Conservation (phyloP, 306 rosid species). For the Trifolium dubium region DNA sequence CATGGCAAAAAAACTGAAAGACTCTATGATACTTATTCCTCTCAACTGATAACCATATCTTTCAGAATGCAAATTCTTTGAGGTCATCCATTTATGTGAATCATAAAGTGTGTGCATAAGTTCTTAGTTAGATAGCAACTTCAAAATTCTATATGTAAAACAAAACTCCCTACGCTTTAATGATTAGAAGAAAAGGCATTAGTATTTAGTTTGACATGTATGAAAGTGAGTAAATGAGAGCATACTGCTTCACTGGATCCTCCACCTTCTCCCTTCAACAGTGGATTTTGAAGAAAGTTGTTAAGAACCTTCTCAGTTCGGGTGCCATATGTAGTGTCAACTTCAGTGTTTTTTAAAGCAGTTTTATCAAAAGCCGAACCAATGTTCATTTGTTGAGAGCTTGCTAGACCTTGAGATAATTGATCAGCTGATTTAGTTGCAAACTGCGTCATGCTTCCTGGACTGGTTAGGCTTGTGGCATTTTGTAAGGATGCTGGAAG, state of each 20-base stretch:
- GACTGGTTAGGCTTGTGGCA: conserved; percentile 48
- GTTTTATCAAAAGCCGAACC: conserved; percentile 54
- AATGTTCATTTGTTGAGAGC: conserved; percentile 50
- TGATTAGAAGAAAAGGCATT: conserved; percentile 36
- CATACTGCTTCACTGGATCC: conserved; percentile 63
- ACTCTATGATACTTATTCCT: neutral
- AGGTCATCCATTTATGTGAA: conserved; percentile 30
- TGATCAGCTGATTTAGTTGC: conserved; percentile 53
- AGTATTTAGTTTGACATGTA: conserved; percentile 1
- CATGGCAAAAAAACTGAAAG: conserved; percentile 2
- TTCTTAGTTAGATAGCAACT: neutral
- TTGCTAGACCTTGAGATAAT: conserved; percentile 50
- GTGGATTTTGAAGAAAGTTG: conserved; percentile 78
- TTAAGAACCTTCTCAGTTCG: conserved; percentile 77
- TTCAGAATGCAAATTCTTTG: conserved; percentile 32
- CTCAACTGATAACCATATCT: neutral
- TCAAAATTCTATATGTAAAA: conserved; percentile 22
- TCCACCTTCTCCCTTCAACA: conserved; percentile 67
- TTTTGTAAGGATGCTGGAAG: conserved; percentile 65
- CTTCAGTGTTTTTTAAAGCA: conserved; percentile 43
- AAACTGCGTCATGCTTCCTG: conserved; percentile 56
- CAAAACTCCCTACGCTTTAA: neutral
- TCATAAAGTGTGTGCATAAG: conserved; percentile 16
- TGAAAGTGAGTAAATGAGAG: conserved; percentile 18
- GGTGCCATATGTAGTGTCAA: conserved; percentile 57